A percentile compares a stretch with the other conserved stretches of the same genome.
phyloP scores from a whole-genome alignment of 768 basidiomycete species.

The Trametes cubensis region DNA sequence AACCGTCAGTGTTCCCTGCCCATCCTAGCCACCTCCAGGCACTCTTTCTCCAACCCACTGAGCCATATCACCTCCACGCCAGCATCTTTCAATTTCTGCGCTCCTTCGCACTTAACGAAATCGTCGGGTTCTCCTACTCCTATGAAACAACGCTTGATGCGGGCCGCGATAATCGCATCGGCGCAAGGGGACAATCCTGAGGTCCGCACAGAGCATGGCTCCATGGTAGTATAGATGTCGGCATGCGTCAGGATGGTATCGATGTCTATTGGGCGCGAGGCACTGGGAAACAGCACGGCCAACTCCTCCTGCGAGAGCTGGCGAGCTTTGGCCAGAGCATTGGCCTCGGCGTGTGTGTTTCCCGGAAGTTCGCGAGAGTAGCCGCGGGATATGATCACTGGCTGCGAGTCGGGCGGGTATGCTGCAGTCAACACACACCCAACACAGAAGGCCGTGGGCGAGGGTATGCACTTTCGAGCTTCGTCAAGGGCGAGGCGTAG shows the following conservation, averaged over 20 bases:
- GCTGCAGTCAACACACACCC: slow-evolving; percentile 70
- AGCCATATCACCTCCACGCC: slow-evolving; percentile 81
- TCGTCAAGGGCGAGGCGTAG: slow-evolving; percentile 70
- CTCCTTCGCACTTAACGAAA: slow-evolving; percentile 93
- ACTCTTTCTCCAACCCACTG: slow-evolving; percentile 73
- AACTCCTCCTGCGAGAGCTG: slow-evolving; percentile 45
- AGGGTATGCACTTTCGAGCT: slow-evolving; percentile 69
- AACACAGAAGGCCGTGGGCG: slow-evolving; percentile 86
- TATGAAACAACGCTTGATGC: slow-evolving; percentile 77
- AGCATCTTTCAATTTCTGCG: slow-evolving; percentile 64
- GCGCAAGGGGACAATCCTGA: slow-evolving; percentile 88
- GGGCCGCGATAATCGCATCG: slow-evolving; percentile 74
- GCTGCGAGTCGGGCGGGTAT: slow-evolving; percentile 43
- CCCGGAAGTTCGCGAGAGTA: slow-evolving; percentile 90
- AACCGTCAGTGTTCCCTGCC: slow-evolving; percentile 4
- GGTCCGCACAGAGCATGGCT: slow-evolving; percentile 90
- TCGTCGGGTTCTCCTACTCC: slow-evolving; percentile 92
- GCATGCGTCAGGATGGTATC: slow-evolving; percentile 56
- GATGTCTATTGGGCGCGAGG: slow-evolving; percentile 41
- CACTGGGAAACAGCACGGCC: slow-evolving; percentile 41
- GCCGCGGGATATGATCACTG: slow-evolving; percentile 72
- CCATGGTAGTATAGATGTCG: slow-evolving; percentile 93
- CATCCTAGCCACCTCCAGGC: slow-evolving; percentile 75
- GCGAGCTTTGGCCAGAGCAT: slow-evolving; percentile 77
- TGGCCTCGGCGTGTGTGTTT: slow-evolving; percentile 97